Conservation (phyloP, 805 yeast genomes). For the Candida sithepensis region DNA sequence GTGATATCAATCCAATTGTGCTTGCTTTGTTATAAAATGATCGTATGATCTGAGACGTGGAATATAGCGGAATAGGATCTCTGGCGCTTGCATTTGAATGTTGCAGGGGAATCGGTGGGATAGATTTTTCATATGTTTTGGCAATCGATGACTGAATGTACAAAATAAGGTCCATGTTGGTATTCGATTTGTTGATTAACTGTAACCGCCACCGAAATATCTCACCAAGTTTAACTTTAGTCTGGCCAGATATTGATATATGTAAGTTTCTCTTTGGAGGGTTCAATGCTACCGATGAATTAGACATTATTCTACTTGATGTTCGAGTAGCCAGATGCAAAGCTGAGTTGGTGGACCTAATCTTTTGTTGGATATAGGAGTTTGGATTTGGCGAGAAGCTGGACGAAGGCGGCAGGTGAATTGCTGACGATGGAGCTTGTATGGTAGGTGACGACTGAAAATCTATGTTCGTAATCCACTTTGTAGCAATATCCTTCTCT, state of each 20-base stretch:
- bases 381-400: constrained; percentile 28
- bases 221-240: constrained; percentile 57
- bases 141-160: constrained; percentile 36
- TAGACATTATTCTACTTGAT: constrained; percentile 17
- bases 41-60: constrained; percentile 24
- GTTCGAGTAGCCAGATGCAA: constrained; percentile 19
- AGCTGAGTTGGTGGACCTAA: constrained; percentile 16
- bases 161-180: constrained; percentile 49
- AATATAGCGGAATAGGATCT: constrained; percentile 29
- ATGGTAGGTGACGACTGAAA: constrained; percentile 14
- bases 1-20: constrained; percentile 55
- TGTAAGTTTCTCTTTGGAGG: constrained; percentile 32
- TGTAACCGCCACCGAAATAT: constrained; percentile 61
- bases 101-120: constrained; percentile 34
- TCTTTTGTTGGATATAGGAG: constrained; percentile 6
- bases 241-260: constrained; percentile 60
- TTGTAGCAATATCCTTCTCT: constrained; percentile 23
- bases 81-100: constrained; percentile 11
- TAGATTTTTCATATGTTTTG: constrained; percentile 33
- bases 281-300: constrained; percentile 21
- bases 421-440: background rate
- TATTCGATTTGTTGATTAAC: constrained; percentile 57
- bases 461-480: constrained; percentile 38
- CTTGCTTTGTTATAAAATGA: constrained; percentile 35
- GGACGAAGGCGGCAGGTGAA: constrained; percentile 4